Conservation (phyloP, 768 basidiomycete species). For the Phaeolepiota aurea region DNA sequence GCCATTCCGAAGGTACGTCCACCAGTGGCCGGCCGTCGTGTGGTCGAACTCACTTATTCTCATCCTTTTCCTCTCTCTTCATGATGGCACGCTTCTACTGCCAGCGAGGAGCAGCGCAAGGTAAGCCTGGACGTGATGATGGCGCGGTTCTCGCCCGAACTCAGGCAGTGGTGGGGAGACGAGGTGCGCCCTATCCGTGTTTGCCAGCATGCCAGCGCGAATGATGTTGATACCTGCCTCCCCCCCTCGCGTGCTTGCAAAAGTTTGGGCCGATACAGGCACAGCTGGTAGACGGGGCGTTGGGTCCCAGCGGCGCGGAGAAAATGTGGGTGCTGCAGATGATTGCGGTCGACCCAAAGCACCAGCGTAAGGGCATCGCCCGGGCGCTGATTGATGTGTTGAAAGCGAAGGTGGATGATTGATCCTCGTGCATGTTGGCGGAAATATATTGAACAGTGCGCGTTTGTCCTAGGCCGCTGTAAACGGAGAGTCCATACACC, state of each 20-base stretch:
- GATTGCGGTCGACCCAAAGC: constrained; percentile 8
- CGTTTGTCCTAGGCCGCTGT: not conserved
- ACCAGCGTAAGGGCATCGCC: constrained; percentile 7
- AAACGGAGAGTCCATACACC: constrained; percentile 1
- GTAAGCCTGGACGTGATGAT: not conserved
- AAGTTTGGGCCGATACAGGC: not conserved
- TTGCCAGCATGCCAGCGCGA: not conserved
- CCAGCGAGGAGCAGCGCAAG: not conserved
- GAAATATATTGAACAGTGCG: not conserved
- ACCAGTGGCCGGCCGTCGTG: too few relatives aligned
- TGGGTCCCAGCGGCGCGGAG: too few relatives aligned
- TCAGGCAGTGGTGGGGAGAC: not conserved
- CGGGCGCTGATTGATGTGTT: constrained; percentile 5
- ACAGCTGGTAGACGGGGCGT: not conserved
- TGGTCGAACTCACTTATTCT: too few relatives aligned
- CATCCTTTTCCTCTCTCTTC: not conserved
- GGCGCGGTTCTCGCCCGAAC: not conserved
- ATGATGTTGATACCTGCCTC: not conserved
- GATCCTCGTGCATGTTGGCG: too few relatives aligned
- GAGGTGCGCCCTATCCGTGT: not conserved
- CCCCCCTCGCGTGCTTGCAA: not conserved
- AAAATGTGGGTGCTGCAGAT: constrained; percentile 10
- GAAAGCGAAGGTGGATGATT: constrained; percentile 2
- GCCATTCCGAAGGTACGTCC: not conserved
- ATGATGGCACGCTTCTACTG: not conserved